phyloP scores from a whole-genome alignment of 129 eudicot species.

The Erigeron canadensis region DNA sequence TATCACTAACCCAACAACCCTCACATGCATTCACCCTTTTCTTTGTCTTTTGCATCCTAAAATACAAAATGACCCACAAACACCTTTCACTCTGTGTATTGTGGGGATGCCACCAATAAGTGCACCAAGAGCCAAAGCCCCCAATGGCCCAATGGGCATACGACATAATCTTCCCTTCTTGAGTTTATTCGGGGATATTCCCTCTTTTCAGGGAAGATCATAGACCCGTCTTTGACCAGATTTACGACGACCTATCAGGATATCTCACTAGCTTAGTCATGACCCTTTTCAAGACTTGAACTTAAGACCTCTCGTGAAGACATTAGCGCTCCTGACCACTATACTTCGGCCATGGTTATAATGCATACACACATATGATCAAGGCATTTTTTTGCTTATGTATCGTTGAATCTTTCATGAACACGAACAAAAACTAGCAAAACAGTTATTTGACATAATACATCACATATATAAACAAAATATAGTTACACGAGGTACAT shows the following conservation, averaged over 20 bases:
- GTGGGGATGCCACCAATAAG: slow-evolving; percentile 18
- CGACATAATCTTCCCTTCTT: too few relatives aligned
- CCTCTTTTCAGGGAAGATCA: too few relatives aligned
- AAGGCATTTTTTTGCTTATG: not conserved
- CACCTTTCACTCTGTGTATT: slow-evolving; percentile 24
- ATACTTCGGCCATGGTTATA: too few relatives aligned
- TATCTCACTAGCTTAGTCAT: too few relatives aligned
- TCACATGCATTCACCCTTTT: slow-evolving; percentile 37
- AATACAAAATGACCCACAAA: slow-evolving; percentile 17
- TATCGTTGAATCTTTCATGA: slow-evolving; percentile 4
- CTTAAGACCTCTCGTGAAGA: too few relatives aligned
- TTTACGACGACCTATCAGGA: too few relatives aligned
- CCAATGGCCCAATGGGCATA: too few relatives aligned
- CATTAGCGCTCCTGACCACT: too few relatives aligned
- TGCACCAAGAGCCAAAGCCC: slow-evolving; percentile 1
- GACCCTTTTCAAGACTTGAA: too few relatives aligned
- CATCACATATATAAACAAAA: slow-evolving; percentile 37
- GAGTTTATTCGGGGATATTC: too few relatives aligned
- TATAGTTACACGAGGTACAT: slow-evolving; percentile 32
- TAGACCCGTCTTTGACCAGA: too few relatives aligned
- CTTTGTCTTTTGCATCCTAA: slow-evolving; percentile 26
- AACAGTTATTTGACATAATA: slow-evolving; percentile 22
- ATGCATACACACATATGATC: not conserved
- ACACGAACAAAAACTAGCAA: slow-evolving; percentile 1
- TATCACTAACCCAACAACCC: slow-evolving; percentile 35